Evolutionary conservation across 31 red algal genomes (phyloP), one percentile per base, ranked within the genome.

Genomic region (Bonnemaisonia californica): DNA sequence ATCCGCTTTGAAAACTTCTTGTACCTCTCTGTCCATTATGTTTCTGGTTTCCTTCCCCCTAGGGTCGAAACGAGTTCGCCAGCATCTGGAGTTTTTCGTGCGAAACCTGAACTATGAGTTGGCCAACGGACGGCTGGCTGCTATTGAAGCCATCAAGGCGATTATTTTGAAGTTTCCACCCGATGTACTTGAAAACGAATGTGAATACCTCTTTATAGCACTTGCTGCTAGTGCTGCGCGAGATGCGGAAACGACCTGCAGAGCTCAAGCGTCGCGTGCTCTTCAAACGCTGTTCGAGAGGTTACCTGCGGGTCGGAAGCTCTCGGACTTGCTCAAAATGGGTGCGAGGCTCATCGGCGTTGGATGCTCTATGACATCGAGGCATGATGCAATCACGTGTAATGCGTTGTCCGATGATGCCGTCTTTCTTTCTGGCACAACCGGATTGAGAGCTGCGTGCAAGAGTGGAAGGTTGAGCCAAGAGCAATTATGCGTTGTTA

Each of bases 51-150:
- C 76, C 28, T 90, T 87, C 36, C 92, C 92, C 19, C 33, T 95
- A 41, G 59, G 76, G 8, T 64, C 74, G 12, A 86, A 80, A 39
- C 81, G 81, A 4, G 56, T 84, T 35, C 79, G 85, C 28, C 84
- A 89, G 69, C 66, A 92, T 24, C 61, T 97, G 41, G 89, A 97
- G 29, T 92, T 92, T 57, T 92, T 92, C 27, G 85, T 97, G 18
- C 67, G 84, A 19, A 92, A 97, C 66, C 62, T 97, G 31, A 89
- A 80, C 64, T 97, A 92, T 62, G 62, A 89, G 71, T 69, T 86
- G 16, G 41, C 84, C 9, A 38, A 41, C 42, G 94, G 94, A 34
- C 39, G 94, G 3, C 66, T 89, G n/a, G 84, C 84, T 21, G 86
- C 89, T 7, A 40, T 89, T 26, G 42, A 74, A 32, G 85, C 81